Evolutionary conservation across 2,329 filamentous ascomycete species (phyloP), one percentile per base, ranked within the genome.

Genomic region (Fusarium subglutinans): DNA sequence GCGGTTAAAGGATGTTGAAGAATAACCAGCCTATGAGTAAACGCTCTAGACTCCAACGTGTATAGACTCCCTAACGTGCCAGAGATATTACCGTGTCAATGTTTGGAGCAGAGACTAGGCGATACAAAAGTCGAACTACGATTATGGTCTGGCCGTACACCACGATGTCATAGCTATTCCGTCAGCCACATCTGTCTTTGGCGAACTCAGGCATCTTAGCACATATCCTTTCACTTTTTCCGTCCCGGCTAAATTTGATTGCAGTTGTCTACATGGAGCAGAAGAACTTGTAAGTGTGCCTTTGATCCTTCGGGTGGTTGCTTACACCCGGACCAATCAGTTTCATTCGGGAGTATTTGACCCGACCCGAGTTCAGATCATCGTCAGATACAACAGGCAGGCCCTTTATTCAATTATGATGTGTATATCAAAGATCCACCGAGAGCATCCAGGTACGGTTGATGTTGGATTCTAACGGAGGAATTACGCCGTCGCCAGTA

Each of bases 321-420:
- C 22, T 64, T 65, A 43, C 54, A 74, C 45, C 67, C 71, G 71
- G 67, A 40, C 71, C 71, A 74, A 74, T 74, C 44, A 56, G 47
- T 60, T 43, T 33, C 17, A 24, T 28, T 44, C 43, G 66, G 63
- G 26, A 35, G 20, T 37, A 30, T 47, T 30, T 73, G 38, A 55
- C 35, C 58, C 55, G 37, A 73, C 13, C 38, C 55, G 50, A 72
- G n/a, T 51, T 48, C 40, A 61, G 57, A 51, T 55, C 45, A 63
- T 73, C 47, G 28, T 51, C 43, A 51, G 54, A 63, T 54, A 48
- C 37, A 50, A 5, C 10, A 47, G 20, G 10, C 24, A 12, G 17
- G 18, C 22, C 10, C 28, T 22, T 17, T 6, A 9, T 15, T 45
- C 24, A 8, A 45, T 33, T 40, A 22, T 24, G n/a, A 35, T 51